Percentiles rank a stretch among this genome's conserved stretches.
Conservation (phyloP, 495 filamentous ascomycete species). For the Parmelia sp. region DNA sequence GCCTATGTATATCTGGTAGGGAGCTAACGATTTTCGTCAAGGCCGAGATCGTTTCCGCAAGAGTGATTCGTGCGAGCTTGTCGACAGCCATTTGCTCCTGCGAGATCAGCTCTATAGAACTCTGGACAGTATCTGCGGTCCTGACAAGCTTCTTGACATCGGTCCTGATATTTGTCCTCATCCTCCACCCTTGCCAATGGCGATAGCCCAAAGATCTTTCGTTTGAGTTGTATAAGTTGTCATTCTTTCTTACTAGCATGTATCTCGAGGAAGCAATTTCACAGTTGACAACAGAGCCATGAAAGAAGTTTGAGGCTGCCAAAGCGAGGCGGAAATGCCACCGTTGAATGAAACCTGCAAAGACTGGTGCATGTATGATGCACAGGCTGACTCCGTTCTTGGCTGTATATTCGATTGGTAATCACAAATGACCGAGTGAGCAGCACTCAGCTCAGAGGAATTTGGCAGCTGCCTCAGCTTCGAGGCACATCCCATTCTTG, state of each 20-base stretch:
- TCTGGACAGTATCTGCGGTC: slow-evolving; percentile 1
- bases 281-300: neutral
- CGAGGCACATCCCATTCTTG: too few species aligned
- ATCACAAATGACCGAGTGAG: too few species aligned
- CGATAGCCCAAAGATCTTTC: slow-evolving; percentile 23
- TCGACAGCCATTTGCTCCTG: slow-evolving; percentile 1
- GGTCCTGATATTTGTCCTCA: slow-evolving; percentile 15
- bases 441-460: too few species aligned
- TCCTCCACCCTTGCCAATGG: slow-evolving; percentile 12
- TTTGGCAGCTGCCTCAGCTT: too few species aligned
- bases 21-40: neutral
- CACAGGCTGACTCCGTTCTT: too few species aligned
- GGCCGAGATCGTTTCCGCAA: neutral
- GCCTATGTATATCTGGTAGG: too few species aligned
- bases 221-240: neutral
- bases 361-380: too few species aligned
- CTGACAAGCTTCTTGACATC: neutral
- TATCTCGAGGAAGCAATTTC: neutral
- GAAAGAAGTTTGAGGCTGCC: neutral
- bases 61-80: neutral
- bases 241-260: neutral
- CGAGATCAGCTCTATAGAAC: neutral
- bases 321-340: neutral
- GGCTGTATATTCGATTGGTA: too few species aligned
- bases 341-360: too few species aligned